Percentiles rank a stretch among this genome's conserved stretches.
phyloP scores from a whole-genome alignment of 345 rosid species.

The Luvunga scandens region DNA sequence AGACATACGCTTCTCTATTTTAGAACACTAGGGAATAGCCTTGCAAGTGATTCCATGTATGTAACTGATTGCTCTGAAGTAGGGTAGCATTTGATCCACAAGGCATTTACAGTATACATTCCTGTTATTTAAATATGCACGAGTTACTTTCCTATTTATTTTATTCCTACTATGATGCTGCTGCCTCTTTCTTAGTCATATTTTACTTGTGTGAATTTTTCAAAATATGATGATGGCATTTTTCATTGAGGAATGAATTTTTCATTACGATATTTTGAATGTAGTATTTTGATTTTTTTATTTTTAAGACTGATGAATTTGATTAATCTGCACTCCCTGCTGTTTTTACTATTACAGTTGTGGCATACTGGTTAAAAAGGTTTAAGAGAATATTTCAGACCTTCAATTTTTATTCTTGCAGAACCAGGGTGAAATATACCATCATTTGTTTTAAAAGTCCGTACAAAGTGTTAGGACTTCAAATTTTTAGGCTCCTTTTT shows the following conservation, averaged over 20 bases:
- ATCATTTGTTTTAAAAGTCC: background rate
- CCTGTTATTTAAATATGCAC: background rate
- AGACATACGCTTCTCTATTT: conserved; percentile 41
- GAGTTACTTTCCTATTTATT: background rate
- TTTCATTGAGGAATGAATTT: background rate
- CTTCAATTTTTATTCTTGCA: background rate
- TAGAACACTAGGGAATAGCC: conserved; percentile 36
- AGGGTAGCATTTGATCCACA: conserved; percentile 13
- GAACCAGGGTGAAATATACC: background rate
- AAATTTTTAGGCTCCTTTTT: background rate
- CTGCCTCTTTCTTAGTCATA: background rate
- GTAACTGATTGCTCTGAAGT: conserved; percentile 8
- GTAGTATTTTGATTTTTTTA: background rate
- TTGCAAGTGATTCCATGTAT: conserved; percentile 14
- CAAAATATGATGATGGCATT: background rate
- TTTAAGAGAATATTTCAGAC: background rate
- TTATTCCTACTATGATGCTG: background rate
- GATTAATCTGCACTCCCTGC: background rate
- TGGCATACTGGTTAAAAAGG: background rate
- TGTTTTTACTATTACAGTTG: background rate
- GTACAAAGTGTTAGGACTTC: background rate
- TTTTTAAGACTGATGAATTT: background rate
- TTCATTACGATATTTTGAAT: background rate
- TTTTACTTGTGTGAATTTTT: background rate
- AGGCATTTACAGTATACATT: conserved; percentile 2